Evolutionary conservation across 345 rosid species (phyloP).

Genomic region (Brassica cretica): DNA sequence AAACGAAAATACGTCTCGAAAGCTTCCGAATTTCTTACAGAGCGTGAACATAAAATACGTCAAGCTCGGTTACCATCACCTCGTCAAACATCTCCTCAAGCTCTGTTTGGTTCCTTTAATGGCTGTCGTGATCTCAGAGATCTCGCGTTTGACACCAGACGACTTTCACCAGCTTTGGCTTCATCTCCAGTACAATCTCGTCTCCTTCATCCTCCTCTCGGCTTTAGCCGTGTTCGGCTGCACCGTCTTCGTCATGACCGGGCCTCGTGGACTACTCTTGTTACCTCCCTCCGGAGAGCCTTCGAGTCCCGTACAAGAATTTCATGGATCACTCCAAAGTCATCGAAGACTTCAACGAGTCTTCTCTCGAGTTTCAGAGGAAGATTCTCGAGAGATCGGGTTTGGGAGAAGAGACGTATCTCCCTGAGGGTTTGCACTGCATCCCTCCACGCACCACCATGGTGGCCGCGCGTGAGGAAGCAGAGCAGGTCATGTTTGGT

Average conservation of each 20-base stretch:
- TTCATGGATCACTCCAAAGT: slow-evolving; percentile 82
- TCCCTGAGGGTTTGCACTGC: slow-evolving; percentile 73
- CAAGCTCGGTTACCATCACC: slow-evolving; percentile 83
- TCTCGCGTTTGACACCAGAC: slow-evolving; percentile 59
- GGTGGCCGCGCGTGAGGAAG: slow-evolving; percentile 83
- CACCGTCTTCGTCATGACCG: slow-evolving; percentile 81
- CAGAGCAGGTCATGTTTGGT: slow-evolving; percentile 94
- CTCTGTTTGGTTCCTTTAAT: slow-evolving; percentile 72
- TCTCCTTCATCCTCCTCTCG: slow-evolving; percentile 63
- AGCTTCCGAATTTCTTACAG: slow-evolving; percentile 83
- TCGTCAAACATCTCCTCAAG: slow-evolving; percentile 64
- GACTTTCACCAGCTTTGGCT: slow-evolving; percentile 73
- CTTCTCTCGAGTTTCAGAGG: slow-evolving; percentile 79
- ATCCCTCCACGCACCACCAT: slow-evolving; percentile 83
- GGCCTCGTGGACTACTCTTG: slow-evolving; percentile 43
- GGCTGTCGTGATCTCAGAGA: slow-evolving; percentile 56
- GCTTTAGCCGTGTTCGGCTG: slow-evolving; percentile 60
- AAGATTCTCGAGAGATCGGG: slow-evolving; percentile 85
- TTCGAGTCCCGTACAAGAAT: slow-evolving; percentile 52
- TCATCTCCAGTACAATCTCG: slow-evolving; percentile 84
- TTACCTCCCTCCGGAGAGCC: slow-evolving; percentile 64
- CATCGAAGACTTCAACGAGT: slow-evolving; percentile 72
- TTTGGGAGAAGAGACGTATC: slow-evolving; percentile 89
- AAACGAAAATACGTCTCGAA: slow-evolving; percentile 36
- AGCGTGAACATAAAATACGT: slow-evolving; percentile 88